Evolutionary conservation across 2,329 filamentous ascomycete genomes (phyloP), one percentile per base, ranked within the genome.

Genomic region (Alternaria gansuensis): DNA sequence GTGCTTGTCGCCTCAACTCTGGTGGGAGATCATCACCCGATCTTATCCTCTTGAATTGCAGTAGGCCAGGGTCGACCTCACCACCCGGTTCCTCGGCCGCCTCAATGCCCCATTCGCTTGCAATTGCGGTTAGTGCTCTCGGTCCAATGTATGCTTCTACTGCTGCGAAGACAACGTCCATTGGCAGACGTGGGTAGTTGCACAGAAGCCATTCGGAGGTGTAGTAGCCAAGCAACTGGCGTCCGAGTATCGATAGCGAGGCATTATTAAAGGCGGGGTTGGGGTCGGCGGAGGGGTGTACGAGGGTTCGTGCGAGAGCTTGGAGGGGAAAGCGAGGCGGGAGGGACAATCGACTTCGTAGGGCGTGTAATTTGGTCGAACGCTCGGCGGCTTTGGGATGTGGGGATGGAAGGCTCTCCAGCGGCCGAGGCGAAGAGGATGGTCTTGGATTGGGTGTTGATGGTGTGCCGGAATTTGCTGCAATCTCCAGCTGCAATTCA

Each of bases 21-120:
- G 60, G 62, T 3, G 74, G 74, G 7, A 75, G 50, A 4, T 64
- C 64, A 2, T 71, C 64, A 9, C 74, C 74, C 8, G 71, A 64
- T 23, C 58, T 62, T 51, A 83, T 62, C 54, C 84, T 74, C 79
- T 79, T 79, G 83, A 93, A 96, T 76, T 98, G 95, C 60, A 99
- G 82, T 53, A 96, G 82, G 5, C 94, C 95, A 0, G 93, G 89
- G 76, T 99, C 95, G 55, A 98, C 93, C 80, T 98, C 94, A 59
- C 87, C 87, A 50, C 94, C 95, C 0, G 95, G 95, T 21, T 88
- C 89, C 10, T 90, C 91, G n/a, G 92, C 94, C 41, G 84, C 81
- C 77, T 98, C 94, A 14, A 98, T 88, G 79, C 95, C 95, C 95
- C 95, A 99, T 80, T 95, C 90, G 62, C 85, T 82, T 14, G 91